These are phyloP conservation scores for Monilinia aucupariae DNA, from an alignment of 2,329 filamentous ascomycete species.

Conservation along the genomic window DNA sequence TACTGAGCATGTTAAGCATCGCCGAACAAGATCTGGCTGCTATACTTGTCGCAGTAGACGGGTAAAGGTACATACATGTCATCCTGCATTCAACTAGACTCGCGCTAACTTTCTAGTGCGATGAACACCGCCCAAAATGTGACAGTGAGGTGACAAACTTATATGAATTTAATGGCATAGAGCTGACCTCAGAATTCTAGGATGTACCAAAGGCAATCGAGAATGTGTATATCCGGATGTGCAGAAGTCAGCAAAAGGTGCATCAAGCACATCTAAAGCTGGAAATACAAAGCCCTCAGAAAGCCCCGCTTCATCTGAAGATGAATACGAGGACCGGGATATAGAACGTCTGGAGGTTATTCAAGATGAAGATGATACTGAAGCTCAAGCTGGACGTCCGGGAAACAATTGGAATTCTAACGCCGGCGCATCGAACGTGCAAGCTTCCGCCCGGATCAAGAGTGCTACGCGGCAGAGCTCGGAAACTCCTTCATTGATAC, in stretches of 20 bases:
- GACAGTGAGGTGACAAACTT: constrained; percentile 52
- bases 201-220: constrained; percentile 85
- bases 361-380: constrained; percentile 47
- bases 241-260: constrained; percentile 38
- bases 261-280: constrained; percentile 34
- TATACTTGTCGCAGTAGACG: constrained; percentile 84
- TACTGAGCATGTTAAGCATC: constrained; percentile 67
- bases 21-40: constrained; percentile 88
- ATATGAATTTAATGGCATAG: neutral
- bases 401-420: neutral
- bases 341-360: constrained; percentile 48
- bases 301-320: constrained; percentile 48
- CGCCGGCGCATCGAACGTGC: constrained; percentile 30
- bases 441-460: constrained; percentile 38
- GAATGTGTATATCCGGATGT: constrained; percentile 86
- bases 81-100: neutral
- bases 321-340: constrained; percentile 45
- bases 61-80: constrained; percentile 62
- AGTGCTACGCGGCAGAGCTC: constrained; percentile 43
- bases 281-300: constrained; percentile 31
- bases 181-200: constrained; percentile 40
- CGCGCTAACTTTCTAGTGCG: constrained; percentile 59
- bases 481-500: constrained; percentile 49
- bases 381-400: constrained; percentile 16
- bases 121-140: constrained; percentile 81